phyloP scores from a whole-genome alignment of 169 alveolate species.

The Eimeria nieschulzi region DNA sequence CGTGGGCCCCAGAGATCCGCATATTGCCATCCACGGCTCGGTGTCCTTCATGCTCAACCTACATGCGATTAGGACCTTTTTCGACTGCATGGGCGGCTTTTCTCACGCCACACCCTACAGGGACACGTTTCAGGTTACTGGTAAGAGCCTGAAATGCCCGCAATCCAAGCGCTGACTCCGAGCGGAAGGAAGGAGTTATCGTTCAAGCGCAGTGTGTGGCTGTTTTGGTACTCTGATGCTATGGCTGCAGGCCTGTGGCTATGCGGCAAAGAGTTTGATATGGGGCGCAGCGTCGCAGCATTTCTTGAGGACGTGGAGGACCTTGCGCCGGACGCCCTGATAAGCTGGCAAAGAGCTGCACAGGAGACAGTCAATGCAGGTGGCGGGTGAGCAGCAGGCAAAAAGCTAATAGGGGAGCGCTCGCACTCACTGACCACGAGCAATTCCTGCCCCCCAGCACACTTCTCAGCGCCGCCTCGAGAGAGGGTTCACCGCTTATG shows the following conservation, averaged over 20 bases:
- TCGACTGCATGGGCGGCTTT: slow-evolving; percentile 83
- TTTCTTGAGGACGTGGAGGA: slow-evolving; percentile 73
- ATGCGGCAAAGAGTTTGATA: slow-evolving; percentile 55
- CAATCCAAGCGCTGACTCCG: too few species aligned
- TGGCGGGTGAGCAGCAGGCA: slow-evolving; percentile 36
- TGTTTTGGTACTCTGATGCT: background rate
- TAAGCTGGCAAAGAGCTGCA: slow-evolving; percentile 72
- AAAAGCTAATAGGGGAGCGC: too few species aligned
- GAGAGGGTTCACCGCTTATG: too few species aligned
- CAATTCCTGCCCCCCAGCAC: too few species aligned
- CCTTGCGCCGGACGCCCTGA: slow-evolving; percentile 73
- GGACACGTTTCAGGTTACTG: slow-evolving; percentile 86
- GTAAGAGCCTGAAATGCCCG: slow-evolving; percentile 28
- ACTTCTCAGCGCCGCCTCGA: too few species aligned
- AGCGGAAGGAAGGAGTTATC: background rate
- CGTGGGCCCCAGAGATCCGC: slow-evolving; percentile 84
- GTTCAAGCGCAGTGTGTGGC: background rate
- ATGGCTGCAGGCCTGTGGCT: slow-evolving; percentile 60
- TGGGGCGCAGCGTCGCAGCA: slow-evolving; percentile 64
- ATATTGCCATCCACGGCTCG: slow-evolving; percentile 88
- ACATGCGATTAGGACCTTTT: slow-evolving; percentile 84
- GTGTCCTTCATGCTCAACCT: slow-evolving; percentile 88
- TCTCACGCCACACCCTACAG: slow-evolving; percentile 85
- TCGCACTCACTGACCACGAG: too few species aligned
- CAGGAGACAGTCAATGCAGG: slow-evolving; percentile 52